Base-by-base conservation (phyloP, 2,329 filamentous ascomycete species). In the Phialophora tarda region DNA sequence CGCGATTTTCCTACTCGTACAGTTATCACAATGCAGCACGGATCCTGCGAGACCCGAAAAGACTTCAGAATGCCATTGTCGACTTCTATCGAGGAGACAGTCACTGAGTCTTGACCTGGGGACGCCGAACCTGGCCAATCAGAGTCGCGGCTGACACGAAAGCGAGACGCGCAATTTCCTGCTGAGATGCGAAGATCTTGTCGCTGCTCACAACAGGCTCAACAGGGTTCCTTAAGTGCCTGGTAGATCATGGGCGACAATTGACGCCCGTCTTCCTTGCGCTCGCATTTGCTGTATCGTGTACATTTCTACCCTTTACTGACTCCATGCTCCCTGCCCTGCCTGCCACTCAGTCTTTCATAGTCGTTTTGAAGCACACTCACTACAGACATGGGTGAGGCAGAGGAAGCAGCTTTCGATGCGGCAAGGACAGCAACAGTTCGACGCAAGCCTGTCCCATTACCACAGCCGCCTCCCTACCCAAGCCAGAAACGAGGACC, bases 381-480 rank as follows among this genome's bases (percentile, higher is more conserved):
- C 3, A 51, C 48, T 14, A 14, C 24, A 17, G 41, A 59, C 23
- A 70, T 68, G 65, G 61, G 51, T 17, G 61, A 64, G 53, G 41
- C 51, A 56, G 63, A 64, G 34, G 60, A 59, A 38, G 53, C 32
- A 59, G 68, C 66, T 11, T 5, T 63, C 11, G 60, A 58, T 4
- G 57, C 63, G 7, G 68, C 60, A 38, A 64, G 61, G 54, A 62
- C 56, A 50, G 61, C 60, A 59, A 62, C 56, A 55, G 57, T 70
- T 53, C 65, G 58, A 3, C 68, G 65, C 38, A 70, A 70, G 44
- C 68, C 68, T 57, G 68, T 68, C 28, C 63, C 68, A 48, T 48
- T 47, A 24, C 54, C 34, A 26, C 61, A 55, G 24, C 56, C 53
- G 41, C 28, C 62, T 14, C 24, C 14, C 44, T n/a, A 17, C 44